These are phyloP conservation scores for Colletotrichum chlorophyti DNA, from an alignment of 2,329 filamentous ascomycete species.

Conservation along the genomic window DNA sequence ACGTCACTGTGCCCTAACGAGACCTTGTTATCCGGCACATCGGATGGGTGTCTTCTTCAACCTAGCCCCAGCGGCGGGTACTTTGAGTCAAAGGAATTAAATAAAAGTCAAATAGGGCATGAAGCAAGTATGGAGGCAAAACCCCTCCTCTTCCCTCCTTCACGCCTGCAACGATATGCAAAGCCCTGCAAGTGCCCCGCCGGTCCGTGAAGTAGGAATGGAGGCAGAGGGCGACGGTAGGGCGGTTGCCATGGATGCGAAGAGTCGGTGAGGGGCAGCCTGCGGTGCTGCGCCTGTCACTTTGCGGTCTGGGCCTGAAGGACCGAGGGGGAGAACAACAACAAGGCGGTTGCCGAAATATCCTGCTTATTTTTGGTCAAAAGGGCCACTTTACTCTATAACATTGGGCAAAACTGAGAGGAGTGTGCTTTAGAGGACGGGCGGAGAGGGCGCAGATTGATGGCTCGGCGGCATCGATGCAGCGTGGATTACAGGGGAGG, in stretches of 20 bases:
- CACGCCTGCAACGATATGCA: conserved; percentile 28
- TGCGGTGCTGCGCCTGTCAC: conserved; percentile 21
- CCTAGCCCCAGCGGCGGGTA: conserved; percentile 10
- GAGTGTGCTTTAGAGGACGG: not conserved
- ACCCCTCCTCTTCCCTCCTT: conserved; percentile 14
- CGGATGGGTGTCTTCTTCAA: conserved; percentile 9
- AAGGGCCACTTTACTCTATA: not conserved
- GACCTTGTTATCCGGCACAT: conserved; percentile 5
- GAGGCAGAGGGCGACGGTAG: not conserved
- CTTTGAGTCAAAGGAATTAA: not conserved
- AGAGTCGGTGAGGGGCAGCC: conserved; percentile 27
- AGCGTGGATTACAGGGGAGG: conserved; percentile 9
- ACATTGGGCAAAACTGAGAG: conserved; percentile 10
- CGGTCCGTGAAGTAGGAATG: conserved; percentile 13
- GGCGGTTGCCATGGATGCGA: conserved; percentile 26
- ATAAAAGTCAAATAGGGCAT: conserved; percentile 21
- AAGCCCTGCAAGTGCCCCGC: conserved; percentile 26
- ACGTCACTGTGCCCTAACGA: conserved; percentile 26
- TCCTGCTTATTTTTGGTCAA: conserved; percentile 22
- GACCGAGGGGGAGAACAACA: not conserved
- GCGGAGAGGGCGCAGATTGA: conserved; percentile 9
- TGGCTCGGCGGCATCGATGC: conserved; percentile 14
- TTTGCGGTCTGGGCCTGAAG: conserved; percentile 25
- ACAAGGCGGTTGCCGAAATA: not conserved
- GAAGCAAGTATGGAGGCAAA: conserved; percentile 2